These are phyloP conservation scores for Gyromitra esculenta DNA, from an alignment of 2,329 filamentous ascomycete genomes.

Conservation along the genomic window DNA sequence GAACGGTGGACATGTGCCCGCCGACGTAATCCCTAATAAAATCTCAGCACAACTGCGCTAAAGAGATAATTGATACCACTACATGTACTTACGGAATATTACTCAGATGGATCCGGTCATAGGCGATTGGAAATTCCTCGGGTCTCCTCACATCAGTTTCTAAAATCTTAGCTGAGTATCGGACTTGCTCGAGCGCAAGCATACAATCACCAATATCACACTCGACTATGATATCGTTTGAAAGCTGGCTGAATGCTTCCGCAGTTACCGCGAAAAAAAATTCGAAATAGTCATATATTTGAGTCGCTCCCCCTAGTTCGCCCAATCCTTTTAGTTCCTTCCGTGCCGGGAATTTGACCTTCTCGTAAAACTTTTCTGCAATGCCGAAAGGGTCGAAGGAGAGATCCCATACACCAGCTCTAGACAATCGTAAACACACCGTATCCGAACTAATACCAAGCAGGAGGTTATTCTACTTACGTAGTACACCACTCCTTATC, in stretches of 20 bases:
- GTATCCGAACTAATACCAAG: neutral
- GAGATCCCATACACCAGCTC: slow-evolving; percentile 35
- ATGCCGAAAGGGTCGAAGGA: slow-evolving; percentile 40
- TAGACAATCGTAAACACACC: slow-evolving; percentile 23
- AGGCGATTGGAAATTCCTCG: slow-evolving; percentile 28
- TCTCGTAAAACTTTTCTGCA: slow-evolving; percentile 29
- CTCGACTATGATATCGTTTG: slow-evolving; percentile 19
- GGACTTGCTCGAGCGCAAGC: slow-evolving; percentile 35
- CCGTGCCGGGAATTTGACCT: neutral
- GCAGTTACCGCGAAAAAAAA: slow-evolving; percentile 20
- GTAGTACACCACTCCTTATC: slow-evolving; percentile 36
- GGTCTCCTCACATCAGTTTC: slow-evolving; percentile 22
- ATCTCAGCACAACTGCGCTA: slow-evolving; percentile 3
- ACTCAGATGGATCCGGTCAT: slow-evolving; percentile 47
- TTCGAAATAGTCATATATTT: slow-evolving; percentile 41
- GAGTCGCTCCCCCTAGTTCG: slow-evolving; percentile 18
- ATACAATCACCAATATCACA: slow-evolving; percentile 31
- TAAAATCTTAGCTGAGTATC: slow-evolving; percentile 16
- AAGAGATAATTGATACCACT: neutral
- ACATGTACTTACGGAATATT: slow-evolving; percentile 45
- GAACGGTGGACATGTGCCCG: slow-evolving; percentile 38
- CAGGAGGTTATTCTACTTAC: slow-evolving; percentile 6
- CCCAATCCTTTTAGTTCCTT: too few species aligned
- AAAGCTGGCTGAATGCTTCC: slow-evolving; percentile 14
- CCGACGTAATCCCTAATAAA: slow-evolving; percentile 45